Evolutionary conservation across 495 filamentous ascomycete species (phyloP), one percentile per base, ranked within the genome.

Genomic region (Trypethelium eluteriae): DNA sequence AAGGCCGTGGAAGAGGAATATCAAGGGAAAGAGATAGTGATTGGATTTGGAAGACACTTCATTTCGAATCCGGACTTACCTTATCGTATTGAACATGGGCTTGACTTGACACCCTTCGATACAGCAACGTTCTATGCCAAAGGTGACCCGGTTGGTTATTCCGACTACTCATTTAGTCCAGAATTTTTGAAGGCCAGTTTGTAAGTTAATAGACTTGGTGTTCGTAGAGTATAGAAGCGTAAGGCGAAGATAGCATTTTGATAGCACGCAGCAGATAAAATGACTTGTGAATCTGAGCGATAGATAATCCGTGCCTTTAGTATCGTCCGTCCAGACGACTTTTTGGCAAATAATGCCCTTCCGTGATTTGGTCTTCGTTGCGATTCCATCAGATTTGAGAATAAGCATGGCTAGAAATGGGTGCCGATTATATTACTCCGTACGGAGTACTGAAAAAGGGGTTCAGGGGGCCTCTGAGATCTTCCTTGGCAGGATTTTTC

Each of bases 21-120:
- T 69, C 72, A 75, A 67, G 79, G 80, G 32, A 75, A 79, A 69
- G 77, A 86, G 53, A 74, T 76, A n/a, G 69, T 66, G 6, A 67
- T 73, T 50, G 81, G 78, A 0, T 87, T 87, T 74, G 88, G 88
- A 25, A 72, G 85, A 39, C 79, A 76, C 38, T 92, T 85, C 68
- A 88, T 88, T 64, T 78, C 85, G 66, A 92, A 84, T 65, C 89
- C 89, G 3, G 89, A 91, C 73, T 70, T 92, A 69, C 78, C 81
- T 7, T 59, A n/a, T 36, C n/a, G 53, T 10, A 4, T 59, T 10
- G 53, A 59, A 36, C 53, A 59, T 36, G 53, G 53, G 36, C 53
- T 59, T 2, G 53, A 36, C 14, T 59, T 59, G 32, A 44, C 46
- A 12, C 64, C 53, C 38, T 69, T 67, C 50, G 72, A 90, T 62